phyloP scores from a whole-genome alignment of 805 yeast genomes.

The Clavispora asparagi region DNA sequence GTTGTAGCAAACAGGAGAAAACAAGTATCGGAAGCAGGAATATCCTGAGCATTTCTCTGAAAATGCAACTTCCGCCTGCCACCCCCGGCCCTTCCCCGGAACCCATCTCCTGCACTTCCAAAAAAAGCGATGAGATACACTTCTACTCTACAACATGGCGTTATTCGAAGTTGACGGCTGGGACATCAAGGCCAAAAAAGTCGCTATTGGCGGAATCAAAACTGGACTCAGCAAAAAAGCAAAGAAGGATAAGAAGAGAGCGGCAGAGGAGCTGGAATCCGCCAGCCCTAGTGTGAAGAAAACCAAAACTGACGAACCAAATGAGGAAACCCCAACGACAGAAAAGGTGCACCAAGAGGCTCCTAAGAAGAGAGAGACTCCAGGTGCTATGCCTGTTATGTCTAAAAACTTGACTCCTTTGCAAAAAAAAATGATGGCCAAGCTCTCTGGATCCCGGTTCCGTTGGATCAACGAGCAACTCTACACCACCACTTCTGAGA shows the following conservation, averaged over 20 bases:
- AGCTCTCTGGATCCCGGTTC: slow-evolving; percentile 90
- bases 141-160: slow-evolving; percentile 42
- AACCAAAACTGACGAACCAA: neutral
- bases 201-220: slow-evolving; percentile 41
- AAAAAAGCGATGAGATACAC: slow-evolving; percentile 1
- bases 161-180: slow-evolving; percentile 81
- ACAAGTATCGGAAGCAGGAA: too few species aligned
- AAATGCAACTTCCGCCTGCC: too few species aligned
- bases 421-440: slow-evolving; percentile 94
- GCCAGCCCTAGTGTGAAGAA: neutral
- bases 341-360: neutral
- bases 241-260: slow-evolving; percentile 4
- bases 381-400: slow-evolving; percentile 12
- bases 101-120: neutral
- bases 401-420: slow-evolving; percentile 67
- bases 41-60: too few species aligned
- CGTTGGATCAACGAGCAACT: slow-evolving; percentile 97
- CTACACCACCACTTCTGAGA: slow-evolving; percentile 78
- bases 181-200: slow-evolving; percentile 53
- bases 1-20: too few species aligned
- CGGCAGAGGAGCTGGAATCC: neutral
- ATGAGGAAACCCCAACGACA: neutral
- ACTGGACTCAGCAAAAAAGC: slow-evolving; percentile 16
- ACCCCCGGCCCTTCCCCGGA: neutral
- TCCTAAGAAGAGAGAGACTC: slow-evolving; percentile 4